A percentile compares a stretch with the other conserved stretches of the same genome.
These are phyloP conservation scores for Hypoxylon rickii DNA, from an alignment of 495 filamentous ascomycete genomes.

Conservation along the genomic window DNA sequence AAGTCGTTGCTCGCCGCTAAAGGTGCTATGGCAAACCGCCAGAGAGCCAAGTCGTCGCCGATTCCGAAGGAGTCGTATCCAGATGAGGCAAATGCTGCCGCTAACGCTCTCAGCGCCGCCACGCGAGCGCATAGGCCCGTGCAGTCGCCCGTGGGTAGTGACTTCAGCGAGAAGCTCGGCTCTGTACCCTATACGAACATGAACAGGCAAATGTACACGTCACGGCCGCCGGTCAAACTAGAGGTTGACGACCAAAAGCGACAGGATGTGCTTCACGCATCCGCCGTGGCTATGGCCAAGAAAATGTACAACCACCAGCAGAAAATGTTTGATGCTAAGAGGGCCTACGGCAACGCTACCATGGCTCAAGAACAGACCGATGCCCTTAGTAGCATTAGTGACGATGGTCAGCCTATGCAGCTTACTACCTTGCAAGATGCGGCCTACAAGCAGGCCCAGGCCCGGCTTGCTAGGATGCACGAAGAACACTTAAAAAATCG, in stretches of 20 bases:
- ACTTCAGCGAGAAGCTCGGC: constrained; percentile 40
- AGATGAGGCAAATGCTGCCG: constrained; percentile 61
- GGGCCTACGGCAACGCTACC: constrained; percentile 36
- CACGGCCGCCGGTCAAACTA: constrained; percentile 69
- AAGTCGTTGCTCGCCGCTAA: constrained; percentile 73
- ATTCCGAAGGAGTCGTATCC: constrained; percentile 53
- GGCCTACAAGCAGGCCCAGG: constrained; percentile 80
- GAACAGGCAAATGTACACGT: constrained; percentile 72
- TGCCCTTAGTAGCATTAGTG: constrained; percentile 35
- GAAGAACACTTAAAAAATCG: constrained; percentile 63
- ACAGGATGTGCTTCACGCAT: constrained; percentile 73
- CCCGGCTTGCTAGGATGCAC: constrained; percentile 79
- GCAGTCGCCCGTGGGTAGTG: constrained; percentile 36
- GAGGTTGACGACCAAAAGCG: constrained; percentile 76
- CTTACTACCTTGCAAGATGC: constrained; percentile 76
- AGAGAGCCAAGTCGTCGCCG: constrained; percentile 70
- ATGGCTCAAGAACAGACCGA: constrained; percentile 35
- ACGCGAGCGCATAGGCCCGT: constrained; percentile 58
- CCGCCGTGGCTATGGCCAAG: constrained; percentile 84
- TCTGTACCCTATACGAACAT: constrained; percentile 53
- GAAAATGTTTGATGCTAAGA: constrained; percentile 56
- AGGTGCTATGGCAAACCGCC: constrained; percentile 69
- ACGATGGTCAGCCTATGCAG: constrained; percentile 38
- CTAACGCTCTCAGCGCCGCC: constrained; percentile 71
- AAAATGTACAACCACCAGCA: constrained; percentile 76